phyloP scores from a whole-genome alignment of 2,329 filamentous ascomycete genomes.

The Fusarium sulawesiense region DNA sequence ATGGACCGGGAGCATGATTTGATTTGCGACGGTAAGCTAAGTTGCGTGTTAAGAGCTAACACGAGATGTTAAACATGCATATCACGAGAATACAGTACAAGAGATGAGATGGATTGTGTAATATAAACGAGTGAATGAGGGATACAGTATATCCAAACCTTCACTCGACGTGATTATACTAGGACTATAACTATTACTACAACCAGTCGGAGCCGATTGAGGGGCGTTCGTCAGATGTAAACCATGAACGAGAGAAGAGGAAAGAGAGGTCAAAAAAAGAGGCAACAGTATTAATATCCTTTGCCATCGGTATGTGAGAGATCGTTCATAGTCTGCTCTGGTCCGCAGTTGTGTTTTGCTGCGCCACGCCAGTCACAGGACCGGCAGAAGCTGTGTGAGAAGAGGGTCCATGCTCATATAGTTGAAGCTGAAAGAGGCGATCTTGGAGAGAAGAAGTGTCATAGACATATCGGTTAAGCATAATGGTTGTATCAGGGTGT shows the following conservation, averaged over 20 bases:
- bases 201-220: background rate
- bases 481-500: background rate
- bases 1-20: background rate
- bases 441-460: slow-evolving; percentile 25
- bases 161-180: background rate
- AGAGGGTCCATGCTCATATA: rapidly evolving
- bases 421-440: slow-evolving; percentile 3
- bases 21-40: background rate
- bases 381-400: rapidly evolving
- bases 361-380: background rate
- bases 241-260: no score
- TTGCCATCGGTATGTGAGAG: background rate
- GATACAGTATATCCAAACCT: background rate
- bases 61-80: background rate
- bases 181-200: background rate
- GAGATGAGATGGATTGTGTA: no score
- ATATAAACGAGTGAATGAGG: background rate
- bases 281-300: no score
- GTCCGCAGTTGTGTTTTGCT: no score
- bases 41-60: background rate
- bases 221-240: background rate
- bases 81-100: no score
- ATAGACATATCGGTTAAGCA: slow-evolving; percentile 25
- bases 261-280: background rate
- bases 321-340: background rate